Base-by-base conservation (phyloP, 2,329 filamentous ascomycete species). In the Beauveria australis region DNA sequence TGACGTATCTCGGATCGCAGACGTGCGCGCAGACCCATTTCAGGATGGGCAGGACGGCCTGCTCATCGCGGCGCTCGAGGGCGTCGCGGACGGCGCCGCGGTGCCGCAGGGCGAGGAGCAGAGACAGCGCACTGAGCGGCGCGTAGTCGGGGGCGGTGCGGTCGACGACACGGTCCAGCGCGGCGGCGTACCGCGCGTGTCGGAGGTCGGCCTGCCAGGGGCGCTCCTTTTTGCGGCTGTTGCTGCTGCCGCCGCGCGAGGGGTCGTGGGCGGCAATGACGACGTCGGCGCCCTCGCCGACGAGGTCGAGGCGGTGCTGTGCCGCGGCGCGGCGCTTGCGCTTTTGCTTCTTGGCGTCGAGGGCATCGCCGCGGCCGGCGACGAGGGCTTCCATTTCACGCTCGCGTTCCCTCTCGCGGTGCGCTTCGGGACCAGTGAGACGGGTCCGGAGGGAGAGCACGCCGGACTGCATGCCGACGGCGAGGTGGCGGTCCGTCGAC, bases 391-490 rank as follows among this genome's bases (percentile, higher is more conserved):
- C 79, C 91, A 96, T 95, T 73, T 91, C 90, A 77, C 89, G 90
- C 70, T 89, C 87, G 55, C 88, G 85, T 73, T 93, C 89, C 28
- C 84, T 81, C 67, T 91, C 89, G 64, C 85, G 86, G 26, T 85
- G 80, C 60, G 93, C 93, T 68, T 95, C 89, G 59, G 89, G 81
- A 5, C 91, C 91, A 0, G 89, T 91, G 14, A 96, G 82, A n/a
- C 92, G 86, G 1, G 93, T 97, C 70, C 89, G 89, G 68, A 97
- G 83, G 30, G 90, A 95, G 12, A 99, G 81, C n/a, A 96, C 83
- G 51, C 94, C 94, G 2, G 90, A 95, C 69, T 94, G 88, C 87
- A 97, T 93, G 72, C 93, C 94, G 1, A 99, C 94, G 5, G 89
- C 92, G 57, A 99, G 83, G 74, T 99, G 94, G 66, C 92, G 91